Evolutionary conservation across 2,329 filamentous ascomycete species (phyloP).

Genomic region (Calonectria pseudoreteaudii): DNA sequence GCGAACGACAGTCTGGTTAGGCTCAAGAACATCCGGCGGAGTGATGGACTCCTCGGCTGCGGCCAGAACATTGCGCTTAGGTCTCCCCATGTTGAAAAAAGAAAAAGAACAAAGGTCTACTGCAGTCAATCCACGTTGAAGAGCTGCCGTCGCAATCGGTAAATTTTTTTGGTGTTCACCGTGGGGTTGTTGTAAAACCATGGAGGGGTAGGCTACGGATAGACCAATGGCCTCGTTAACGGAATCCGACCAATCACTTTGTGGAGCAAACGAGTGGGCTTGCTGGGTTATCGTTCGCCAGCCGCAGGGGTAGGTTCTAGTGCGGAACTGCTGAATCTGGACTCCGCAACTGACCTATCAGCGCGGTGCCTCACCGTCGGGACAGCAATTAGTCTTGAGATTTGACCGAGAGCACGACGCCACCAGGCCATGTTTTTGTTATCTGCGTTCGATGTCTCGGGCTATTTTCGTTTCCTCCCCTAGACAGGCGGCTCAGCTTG

Average conservation of each 20-base stretch:
- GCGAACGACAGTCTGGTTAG: slow-evolving; percentile 77
- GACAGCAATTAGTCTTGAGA: neutral
- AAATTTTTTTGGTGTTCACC: slow-evolving; percentile 12
- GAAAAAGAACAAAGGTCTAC: neutral
- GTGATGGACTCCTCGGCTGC: slow-evolving; percentile 78
- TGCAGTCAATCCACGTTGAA: neutral
- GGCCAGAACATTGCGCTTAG: slow-evolving; percentile 80
- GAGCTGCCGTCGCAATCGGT: neutral
- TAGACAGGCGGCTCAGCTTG: slow-evolving; percentile 5
- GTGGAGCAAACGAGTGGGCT: neutral
- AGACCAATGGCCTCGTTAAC: slow-evolving; percentile 14
- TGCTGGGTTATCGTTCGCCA: neutral
- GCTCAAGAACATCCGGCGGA: slow-evolving; percentile 69
- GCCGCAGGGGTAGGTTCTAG: neutral
- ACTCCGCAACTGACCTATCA: neutral
- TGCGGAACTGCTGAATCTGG: slow-evolving; percentile 25
- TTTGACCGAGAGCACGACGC: slow-evolving; percentile 1
- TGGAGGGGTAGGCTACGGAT: slow-evolving; percentile 18
- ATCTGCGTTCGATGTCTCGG: neutral
- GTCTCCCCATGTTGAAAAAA: slow-evolving; percentile 47
- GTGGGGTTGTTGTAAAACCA: slow-evolving; percentile 17
- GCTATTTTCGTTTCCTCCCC: neutral
- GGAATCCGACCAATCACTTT: neutral
- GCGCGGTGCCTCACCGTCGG: neutral
- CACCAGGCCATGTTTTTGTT: neutral